Base-by-base conservation (phyloP, 2,329 filamentous ascomycete genomes). In the Aspergillus persii region DNA sequence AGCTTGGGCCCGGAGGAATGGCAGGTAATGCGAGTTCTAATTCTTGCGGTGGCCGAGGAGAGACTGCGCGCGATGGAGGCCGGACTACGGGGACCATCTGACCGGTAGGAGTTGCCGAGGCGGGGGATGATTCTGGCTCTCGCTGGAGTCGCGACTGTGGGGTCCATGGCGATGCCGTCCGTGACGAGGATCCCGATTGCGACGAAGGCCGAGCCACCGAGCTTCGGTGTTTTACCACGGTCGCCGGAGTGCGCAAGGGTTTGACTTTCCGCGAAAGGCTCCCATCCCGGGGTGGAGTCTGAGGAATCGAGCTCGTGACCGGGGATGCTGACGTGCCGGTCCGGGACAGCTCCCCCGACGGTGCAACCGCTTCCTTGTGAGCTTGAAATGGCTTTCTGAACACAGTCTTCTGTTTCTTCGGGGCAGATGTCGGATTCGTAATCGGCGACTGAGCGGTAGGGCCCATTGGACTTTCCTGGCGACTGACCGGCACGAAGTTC, bases 401-500 rank as follows among this genome's bases (percentile, higher is more conserved):
- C 57, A 82, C 79, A 27, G 83, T 85, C 73, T 85, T 87, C 56
- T 78, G 73, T 69, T 84, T 83, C 65, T 82, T 89, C 29, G 85
- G 81, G 1, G 84, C 80, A 27, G 80, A 80, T 66, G 80, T 74
- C 6, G 73, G 73, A 57, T 75, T 76, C 50, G 70, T 71, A 52
- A 73, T 74, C 55, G 78, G 77, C 57, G 78, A 75, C 44, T 77
- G 79, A 66, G 80, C 83, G 59, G 79, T 87, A 52, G 71, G 61
- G 66, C 79, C 79, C 76, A 92, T 77, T 66, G 84, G 76, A 63
- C 80, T 78, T 62, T 79, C 74, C 31, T 77, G 76, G 26, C 80
- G 75, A 63, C 74, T 81, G 61, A 79, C 75, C 15, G 95, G 95
- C 58, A 91, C 88, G 74, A 96, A 98, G 73, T 87, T 86, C 60